Base-by-base conservation (phyloP, 2,329 filamentous ascomycete genomes). In the Pestalotiopsis sp. region DNA sequence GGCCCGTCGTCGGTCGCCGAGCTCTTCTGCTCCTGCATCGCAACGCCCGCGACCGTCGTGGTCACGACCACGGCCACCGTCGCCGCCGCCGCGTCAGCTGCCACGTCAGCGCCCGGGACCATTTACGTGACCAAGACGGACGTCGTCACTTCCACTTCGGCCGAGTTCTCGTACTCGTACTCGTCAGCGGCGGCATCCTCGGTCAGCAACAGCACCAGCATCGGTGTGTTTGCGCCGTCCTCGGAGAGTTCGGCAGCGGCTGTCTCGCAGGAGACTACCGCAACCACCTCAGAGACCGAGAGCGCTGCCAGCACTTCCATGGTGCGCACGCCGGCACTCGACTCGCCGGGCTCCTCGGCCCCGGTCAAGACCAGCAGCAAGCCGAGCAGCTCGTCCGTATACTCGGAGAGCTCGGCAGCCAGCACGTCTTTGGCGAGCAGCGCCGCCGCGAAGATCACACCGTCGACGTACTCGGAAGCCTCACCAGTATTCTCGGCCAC, bases 1-100 rank as follows among this genome's bases (percentile, higher is more conserved):
- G 59, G 59, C 27, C 59, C 59, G 20, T 62, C 59, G 27, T 62
- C 59, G n/a, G 31, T 36, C 17, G 59, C 59, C 12, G 31, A 62
- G 31, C 17, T 31, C 12, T n/a, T 40, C 20, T 62, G 59, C 59
- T 62, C 59, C 25, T 62, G 59, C 31, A 20, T 62, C 59, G 36
- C 59, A n/a, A 14, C 27, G 9, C 27, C 59, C 14, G 38, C 27
- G 14, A 62, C 59, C 11, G 13, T 36, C 31, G 3, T 62, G 59
- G 13, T 38, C 45, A 52, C 59, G 27, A 62, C 27, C 25, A 62
- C 59, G 14, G 25, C 59, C 17, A n/a, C 36, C 13, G 27, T 38
- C 20, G 27, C 59, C n/a, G 31, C 27, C 31, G 59, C 20, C 20
- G 59, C 59, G 14, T 36, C 59, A 7, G 59, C 59, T 62, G n/a